Evolutionary conservation across 768 basidiomycete species (phyloP), one percentile per base, ranked within the genome.

Genomic region (Trametes maxima): DNA sequence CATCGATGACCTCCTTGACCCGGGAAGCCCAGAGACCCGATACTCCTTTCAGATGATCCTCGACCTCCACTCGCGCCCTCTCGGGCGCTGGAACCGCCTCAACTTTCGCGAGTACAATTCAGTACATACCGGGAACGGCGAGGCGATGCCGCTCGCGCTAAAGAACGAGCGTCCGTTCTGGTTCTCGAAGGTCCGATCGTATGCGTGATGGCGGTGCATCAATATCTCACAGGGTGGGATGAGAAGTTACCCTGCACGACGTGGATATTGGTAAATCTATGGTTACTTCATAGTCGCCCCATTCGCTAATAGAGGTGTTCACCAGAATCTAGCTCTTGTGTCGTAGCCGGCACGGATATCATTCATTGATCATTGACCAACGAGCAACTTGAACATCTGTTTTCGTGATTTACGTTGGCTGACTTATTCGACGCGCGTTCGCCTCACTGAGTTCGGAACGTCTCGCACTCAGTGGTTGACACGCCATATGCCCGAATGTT

Each of bases 101-200:
- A 86, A 92, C 54, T 81, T 95, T 21, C 69, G 78, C 46, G 78
- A 80, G 12, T 96, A 96, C 72, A 82, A 88, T 54, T 89, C 89
- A 0, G 83, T 95, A 5, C 83, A 89, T 58, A 67, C 90, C n/a
- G 85, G 83, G 60, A 89, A 82, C 17, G 93, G 91, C 2, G 93
- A 94, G 70, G 77, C 81, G 13, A 71, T 82, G 11, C 85, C 88
- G 17, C 76, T 96, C 28, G 78, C 84, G 11, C 75, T 95, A 66
- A 92, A 91, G 69, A 86, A 94, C 65, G 92, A 94, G 71, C 81
- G 91, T 56, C 85, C 93, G n/a, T 96, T 92, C 72, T 95, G 90
- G 87, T 97, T 97, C 75, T 95, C 93, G 43, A 94, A 90, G 74
- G 92, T 94, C 66, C 81, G 82, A 70, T 93, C 89, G 43, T 92